Evolutionary conservation across 1,284 basidiomycete species (phyloP).

Genomic region (Ganoderma resinaceum): DNA sequence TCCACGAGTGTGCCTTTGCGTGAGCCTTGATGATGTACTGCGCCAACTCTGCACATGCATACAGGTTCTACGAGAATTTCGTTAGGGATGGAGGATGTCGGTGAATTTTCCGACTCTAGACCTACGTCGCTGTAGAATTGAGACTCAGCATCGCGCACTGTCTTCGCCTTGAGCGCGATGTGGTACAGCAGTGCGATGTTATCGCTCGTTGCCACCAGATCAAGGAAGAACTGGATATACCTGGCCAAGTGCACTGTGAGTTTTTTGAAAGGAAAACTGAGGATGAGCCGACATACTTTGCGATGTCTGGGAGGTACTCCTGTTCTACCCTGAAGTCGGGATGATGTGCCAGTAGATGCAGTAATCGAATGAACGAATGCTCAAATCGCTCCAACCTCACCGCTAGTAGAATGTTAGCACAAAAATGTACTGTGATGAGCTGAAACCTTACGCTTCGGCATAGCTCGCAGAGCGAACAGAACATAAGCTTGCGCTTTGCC

Average conservation of each 20-base stretch:
- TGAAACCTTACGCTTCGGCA: slow-evolving; percentile 53
- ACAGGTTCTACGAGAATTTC: slow-evolving; percentile 71
- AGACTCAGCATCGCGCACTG: slow-evolving; percentile 79
- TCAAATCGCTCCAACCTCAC: slow-evolving; percentile 77
- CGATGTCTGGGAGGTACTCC: slow-evolving; percentile 74
- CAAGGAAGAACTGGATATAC: slow-evolving; percentile 91
- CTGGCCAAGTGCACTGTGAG: slow-evolving; percentile 45
- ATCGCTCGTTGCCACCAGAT: slow-evolving; percentile 74
- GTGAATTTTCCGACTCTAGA: slow-evolving; percentile 19
- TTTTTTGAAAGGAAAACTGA: background rate
- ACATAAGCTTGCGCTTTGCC: slow-evolving; percentile 67
- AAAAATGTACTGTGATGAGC: background rate
- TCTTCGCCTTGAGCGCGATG: slow-evolving; percentile 86
- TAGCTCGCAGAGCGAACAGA: slow-evolving; percentile 49
- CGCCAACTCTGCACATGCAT: slow-evolving; percentile 88
- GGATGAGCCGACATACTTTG: slow-evolving; percentile 55
- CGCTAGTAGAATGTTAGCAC: slow-evolving; percentile 44
- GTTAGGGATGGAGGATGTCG: slow-evolving; percentile 3
- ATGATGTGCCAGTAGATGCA: slow-evolving; percentile 92
- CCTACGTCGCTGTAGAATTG: slow-evolving; percentile 71
- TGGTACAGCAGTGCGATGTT: slow-evolving; percentile 88
- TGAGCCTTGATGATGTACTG: slow-evolving; percentile 84
- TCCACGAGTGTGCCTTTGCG: slow-evolving; percentile 77
- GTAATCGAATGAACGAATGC: slow-evolving; percentile 82
- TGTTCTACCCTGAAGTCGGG: slow-evolving; percentile 81